phyloP scores from a whole-genome alignment of 2,329 filamentous ascomycete species.

The Aureobasidium sp. region DNA sequence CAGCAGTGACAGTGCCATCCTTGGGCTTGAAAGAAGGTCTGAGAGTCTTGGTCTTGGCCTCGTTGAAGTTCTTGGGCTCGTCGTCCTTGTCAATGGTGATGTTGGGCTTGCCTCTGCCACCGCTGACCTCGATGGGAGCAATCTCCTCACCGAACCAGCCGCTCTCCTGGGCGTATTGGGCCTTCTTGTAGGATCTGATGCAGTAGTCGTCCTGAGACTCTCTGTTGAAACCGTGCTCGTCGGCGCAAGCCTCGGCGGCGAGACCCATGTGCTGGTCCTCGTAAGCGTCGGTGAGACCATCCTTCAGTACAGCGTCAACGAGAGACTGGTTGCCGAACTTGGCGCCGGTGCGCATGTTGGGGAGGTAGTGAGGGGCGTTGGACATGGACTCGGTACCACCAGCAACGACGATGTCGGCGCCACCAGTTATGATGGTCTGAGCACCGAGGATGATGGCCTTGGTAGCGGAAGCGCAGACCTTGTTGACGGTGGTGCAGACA shows the following conservation, averaged over 20 bases:
- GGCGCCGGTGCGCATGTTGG: conserved; percentile 72
- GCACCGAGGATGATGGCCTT: conserved; percentile 93
- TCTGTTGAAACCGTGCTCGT: conserved; percentile 71
- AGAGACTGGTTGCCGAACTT: conserved; percentile 91
- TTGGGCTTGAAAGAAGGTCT: conserved; percentile 76
- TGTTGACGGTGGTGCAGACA: conserved; percentile 92
- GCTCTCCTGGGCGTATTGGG: conserved; percentile 72
- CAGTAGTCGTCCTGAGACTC: conserved; percentile 92
- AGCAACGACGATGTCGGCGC: conserved; percentile 84
- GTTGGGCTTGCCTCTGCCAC: conserved; percentile 81
- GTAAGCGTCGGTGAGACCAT: conserved; percentile 90
- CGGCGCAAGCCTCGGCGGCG: conserved; percentile 81
- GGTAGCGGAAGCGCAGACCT: conserved; percentile 91
- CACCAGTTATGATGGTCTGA: conserved; percentile 96
- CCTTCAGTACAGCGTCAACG: conserved; percentile 86
- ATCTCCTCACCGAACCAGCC: conserved; percentile 83
- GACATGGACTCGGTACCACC: conserved; percentile 98
- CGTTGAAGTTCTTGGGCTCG: conserved; percentile 79
- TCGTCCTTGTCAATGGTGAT: conserved; percentile 78
- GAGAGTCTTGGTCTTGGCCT: conserved; percentile 41
- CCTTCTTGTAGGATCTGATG: conserved; percentile 90
- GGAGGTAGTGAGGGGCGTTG: conserved; percentile 92
- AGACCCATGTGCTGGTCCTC: conserved; percentile 97
- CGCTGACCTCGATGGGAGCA: conserved; percentile 76
- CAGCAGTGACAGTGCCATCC: conserved; percentile 83